Percentiles rank a stretch among this genome's conserved stretches.
phyloP scores from a whole-genome alignment of 2,329 filamentous ascomycete species.

The Zymoseptoria passerinii region DNA sequence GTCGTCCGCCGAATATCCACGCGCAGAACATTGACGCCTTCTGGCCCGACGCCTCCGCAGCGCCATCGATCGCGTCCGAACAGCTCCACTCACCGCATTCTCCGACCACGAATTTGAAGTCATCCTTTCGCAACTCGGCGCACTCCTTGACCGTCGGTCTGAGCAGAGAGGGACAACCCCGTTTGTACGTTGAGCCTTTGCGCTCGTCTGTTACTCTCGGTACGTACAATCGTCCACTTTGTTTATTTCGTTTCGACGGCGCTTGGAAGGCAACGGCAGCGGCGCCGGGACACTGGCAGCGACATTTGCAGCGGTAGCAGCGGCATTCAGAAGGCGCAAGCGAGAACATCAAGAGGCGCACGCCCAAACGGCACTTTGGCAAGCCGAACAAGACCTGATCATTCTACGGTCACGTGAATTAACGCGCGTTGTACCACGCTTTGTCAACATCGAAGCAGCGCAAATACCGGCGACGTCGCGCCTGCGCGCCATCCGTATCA shows the following conservation, averaged over 20 bases:
- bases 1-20: neutral
- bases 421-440: neutral
- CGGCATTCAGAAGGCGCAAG: neutral
- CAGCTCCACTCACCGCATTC: neutral
- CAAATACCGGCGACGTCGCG: neutral
- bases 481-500: neutral
- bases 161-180: constrained; percentile 10
- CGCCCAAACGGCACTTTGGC: neutral
- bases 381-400: neutral
- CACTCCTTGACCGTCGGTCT: neutral
- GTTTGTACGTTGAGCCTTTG: constrained; percentile 22
- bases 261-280: neutral
- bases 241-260: neutral
- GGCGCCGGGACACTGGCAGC: no score
- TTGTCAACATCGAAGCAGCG: neutral
- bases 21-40: neutral
- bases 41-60: neutral
- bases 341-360: neutral
- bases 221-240: constrained; percentile 12
- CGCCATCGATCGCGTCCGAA: neutral
- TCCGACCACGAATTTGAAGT: neutral
- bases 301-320: neutral
- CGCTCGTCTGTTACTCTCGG: constrained; percentile 25
- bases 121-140: constrained; percentile 1
- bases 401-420: neutral